Evolutionary conservation across 352 stramenopile genomes (phyloP), one percentile per base, ranked within the genome.

Genomic region (Bremia lactucae): DNA sequence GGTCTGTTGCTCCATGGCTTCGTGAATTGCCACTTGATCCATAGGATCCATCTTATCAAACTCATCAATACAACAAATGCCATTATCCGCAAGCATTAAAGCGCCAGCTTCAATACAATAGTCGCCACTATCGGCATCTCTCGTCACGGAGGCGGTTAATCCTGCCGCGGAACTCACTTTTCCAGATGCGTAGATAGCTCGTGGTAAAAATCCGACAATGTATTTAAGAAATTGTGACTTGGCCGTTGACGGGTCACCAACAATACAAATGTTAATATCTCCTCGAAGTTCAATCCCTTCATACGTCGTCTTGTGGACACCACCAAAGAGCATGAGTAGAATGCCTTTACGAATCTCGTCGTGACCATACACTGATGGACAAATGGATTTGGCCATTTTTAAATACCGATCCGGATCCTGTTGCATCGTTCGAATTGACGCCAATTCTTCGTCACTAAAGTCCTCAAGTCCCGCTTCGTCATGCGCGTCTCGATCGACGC

Each of bases 1-100:
- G 10, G 96, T 99, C 68, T 99, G 96, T 62, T 99, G 96, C 70
- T 99, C 97, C 96, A 99, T 99, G 4, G 98, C 96, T 56, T 98
- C 93, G 75, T 99, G 97, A 56, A 99, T 99, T 3, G 96, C 95
- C 7, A 97, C 98, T 50, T 97, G 85, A 59, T 99, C 96, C 48
- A 73, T 68, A 44, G 97, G 87, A 29, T 98, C 94, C 95, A 98
- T 99, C 67, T 97, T 98, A 58, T 97, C 91, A 46, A 97, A 98
- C 64, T 99, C 96, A 62, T 99, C 96, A 68, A 99, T 99, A 51
- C 91, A 97, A 65, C 94, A 98, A 67, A 99, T 97, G 7, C 96
- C 96, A 31, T 94, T 96, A 72, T 99, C 97, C 1, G 96, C 96
- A 9, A 99, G 75, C 46, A 99, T 97, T 15, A 99, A 64, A 3